Evolutionary conservation across 352 stramenopile species (phyloP).

Genomic region (Globisporangium okanoganense): DNA sequence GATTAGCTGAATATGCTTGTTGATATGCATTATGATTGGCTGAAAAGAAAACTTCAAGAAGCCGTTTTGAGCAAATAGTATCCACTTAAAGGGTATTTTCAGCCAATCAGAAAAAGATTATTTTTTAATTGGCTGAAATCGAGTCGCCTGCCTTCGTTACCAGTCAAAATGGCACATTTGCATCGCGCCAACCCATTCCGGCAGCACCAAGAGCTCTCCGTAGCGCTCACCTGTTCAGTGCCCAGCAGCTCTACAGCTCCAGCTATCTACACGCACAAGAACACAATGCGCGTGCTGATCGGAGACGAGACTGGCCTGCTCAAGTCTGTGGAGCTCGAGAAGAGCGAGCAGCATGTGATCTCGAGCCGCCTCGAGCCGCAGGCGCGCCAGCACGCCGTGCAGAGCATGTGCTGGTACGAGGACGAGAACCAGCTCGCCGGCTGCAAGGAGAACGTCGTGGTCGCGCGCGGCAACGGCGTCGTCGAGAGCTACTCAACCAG

Average conservation of each 20-base stretch:
- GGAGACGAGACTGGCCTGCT: slow-evolving; percentile 80
- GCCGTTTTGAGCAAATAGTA: slow-evolving; percentile 6
- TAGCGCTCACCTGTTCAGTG: background rate
- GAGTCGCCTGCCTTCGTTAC: slow-evolving; percentile 1
- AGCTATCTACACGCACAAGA: background rate
- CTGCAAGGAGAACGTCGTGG: slow-evolving; percentile 45
- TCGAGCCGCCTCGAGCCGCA: slow-evolving; percentile 41
- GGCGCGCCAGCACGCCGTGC: slow-evolving; percentile 40
- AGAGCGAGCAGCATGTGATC: slow-evolving; percentile 58
- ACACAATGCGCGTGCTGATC: slow-evolving; percentile 66
- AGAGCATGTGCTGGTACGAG: slow-evolving; percentile 58
- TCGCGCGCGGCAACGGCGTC: slow-evolving; percentile 52
- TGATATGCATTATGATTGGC: background rate
- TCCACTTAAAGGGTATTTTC: background rate
- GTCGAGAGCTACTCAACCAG: slow-evolving; percentile 60
- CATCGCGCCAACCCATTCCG: background rate
- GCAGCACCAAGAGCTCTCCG: background rate
- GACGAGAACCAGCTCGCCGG: slow-evolving; percentile 35
- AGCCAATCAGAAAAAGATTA: slow-evolving; percentile 1
- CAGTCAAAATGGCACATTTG: slow-evolving; percentile 16
- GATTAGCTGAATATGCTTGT: slow-evolving; percentile 9
- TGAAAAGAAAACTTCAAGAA: slow-evolving; percentile 19
- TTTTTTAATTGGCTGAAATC: slow-evolving; percentile 16
- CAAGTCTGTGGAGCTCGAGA: slow-evolving; percentile 80
- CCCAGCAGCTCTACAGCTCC: slow-evolving; percentile 2